Evolutionary conservation across 2,329 filamentous ascomycete genomes (phyloP).

Genomic region (Ceratocystis cacaofunesta): DNA sequence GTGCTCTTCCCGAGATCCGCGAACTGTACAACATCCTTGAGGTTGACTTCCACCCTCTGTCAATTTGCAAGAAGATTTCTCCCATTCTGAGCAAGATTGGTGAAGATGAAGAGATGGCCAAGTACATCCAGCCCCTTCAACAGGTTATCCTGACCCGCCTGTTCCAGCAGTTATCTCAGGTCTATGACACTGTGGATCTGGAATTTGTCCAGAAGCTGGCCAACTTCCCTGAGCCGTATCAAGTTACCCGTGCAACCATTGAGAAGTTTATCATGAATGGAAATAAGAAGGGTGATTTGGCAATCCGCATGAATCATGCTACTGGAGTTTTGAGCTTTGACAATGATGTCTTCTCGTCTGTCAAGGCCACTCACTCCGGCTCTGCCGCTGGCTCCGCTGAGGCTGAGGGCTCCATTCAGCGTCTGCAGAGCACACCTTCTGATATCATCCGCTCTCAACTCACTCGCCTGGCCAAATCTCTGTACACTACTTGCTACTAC

Average conservation of each 20-base stretch:
- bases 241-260: constrained; percentile 77
- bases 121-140: constrained; percentile 88
- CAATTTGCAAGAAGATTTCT: constrained; percentile 97
- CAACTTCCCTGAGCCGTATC: constrained; percentile 90
- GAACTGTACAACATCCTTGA: constrained; percentile 98
- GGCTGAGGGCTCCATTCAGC: constrained; percentile 75
- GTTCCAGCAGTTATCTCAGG: constrained; percentile 97
- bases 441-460: constrained; percentile 96
- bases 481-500: constrained; percentile 90
- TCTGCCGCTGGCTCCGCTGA: constrained; percentile 78
- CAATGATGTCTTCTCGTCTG: constrained; percentile 93
- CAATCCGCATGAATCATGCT: constrained; percentile 90
- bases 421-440: constrained; percentile 90
- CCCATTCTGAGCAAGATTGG: constrained; percentile 91
- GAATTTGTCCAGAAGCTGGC: constrained; percentile 86
- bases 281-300: constrained; percentile 97
- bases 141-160: constrained; percentile 96
- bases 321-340: constrained; percentile 94
- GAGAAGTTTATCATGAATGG: constrained; percentile 99
- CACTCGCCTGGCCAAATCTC: constrained; percentile 74
- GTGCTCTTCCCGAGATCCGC: constrained; percentile 83
- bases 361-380: constrained; percentile 78
- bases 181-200: constrained; percentile 95
- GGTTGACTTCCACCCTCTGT: constrained; percentile 96
- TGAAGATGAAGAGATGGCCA: constrained; percentile 87